Percentiles rank a stretch among this genome's conserved stretches.
phyloP scores from a whole-genome alignment of 2,329 filamentous ascomycete genomes.

The Trichophyton verrucosum region DNA sequence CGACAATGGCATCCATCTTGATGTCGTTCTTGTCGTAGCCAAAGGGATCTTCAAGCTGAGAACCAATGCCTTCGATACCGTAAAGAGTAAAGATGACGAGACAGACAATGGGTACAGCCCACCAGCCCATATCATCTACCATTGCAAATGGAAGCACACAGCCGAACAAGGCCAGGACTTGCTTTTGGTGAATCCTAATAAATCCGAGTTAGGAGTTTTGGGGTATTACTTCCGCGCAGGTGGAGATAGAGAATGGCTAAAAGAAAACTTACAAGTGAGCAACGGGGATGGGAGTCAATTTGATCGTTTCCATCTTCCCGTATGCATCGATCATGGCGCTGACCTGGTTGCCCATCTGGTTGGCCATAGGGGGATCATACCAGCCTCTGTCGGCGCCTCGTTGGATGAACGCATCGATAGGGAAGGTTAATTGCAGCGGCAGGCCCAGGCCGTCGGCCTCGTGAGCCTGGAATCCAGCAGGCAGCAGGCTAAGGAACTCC shows the following conservation, averaged over 20 bases:
- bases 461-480: constrained; percentile 38
- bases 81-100: constrained; percentile 53
- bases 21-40: constrained; percentile 55
- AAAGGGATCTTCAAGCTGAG: constrained; percentile 54
- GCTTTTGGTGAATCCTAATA: constrained; percentile 49
- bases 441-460: constrained; percentile 49
- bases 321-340: constrained; percentile 47
- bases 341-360: constrained; percentile 46
- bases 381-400: constrained; percentile 43
- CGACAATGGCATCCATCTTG: constrained; percentile 54
- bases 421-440: constrained; percentile 48
- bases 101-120: constrained; percentile 46
- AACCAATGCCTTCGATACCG: constrained; percentile 51
- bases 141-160: constrained; percentile 51
- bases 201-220: background rate
- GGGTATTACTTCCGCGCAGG: no score
- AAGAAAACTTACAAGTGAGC: constrained; percentile 40
- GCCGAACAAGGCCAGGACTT: constrained; percentile 50
- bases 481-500: constrained; percentile 42
- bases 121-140: constrained; percentile 52
- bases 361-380: constrained; percentile 49
- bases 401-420: constrained; percentile 49
- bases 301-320: constrained; percentile 53
- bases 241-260: background rate
- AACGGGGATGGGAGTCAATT: constrained; percentile 51